Conservation (phyloP, 2,329 filamentous ascomycete genomes). For the Penicillium paneum region DNA sequence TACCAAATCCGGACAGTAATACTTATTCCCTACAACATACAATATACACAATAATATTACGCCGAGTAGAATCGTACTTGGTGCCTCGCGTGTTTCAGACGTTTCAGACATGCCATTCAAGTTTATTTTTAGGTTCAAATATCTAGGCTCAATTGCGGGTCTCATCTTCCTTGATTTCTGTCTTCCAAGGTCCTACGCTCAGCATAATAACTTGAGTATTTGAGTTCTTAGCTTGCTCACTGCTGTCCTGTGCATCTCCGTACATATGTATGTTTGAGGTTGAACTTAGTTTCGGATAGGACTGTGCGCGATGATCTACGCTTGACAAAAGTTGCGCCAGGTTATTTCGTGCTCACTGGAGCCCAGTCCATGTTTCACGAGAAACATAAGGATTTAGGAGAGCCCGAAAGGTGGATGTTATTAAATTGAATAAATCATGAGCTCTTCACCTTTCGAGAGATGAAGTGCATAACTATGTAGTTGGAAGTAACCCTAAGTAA, state of each 20-base stretch:
- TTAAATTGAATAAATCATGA: too few relatives aligned
- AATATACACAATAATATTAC: too few relatives aligned
- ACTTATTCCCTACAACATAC: not conserved
- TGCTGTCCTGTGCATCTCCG: not conserved
- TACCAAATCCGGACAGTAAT: not conserved
- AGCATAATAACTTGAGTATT: not conserved
- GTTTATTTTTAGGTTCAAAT: not conserved
- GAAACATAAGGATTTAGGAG: not conserved
- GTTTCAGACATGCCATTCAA: not conserved
- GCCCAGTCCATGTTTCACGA: not conserved
- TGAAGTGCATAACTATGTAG: not conserved
- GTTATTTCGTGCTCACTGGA: not conserved
- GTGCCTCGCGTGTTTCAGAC: not conserved
- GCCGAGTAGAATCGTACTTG: not conserved
- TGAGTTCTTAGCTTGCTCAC: not conserved
- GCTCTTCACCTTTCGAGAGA: not conserved
- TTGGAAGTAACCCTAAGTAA: not conserved
- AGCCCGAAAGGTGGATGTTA: not conserved
- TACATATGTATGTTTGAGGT: not conserved
- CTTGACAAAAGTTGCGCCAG: not conserved
- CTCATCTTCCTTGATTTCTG: not conserved
- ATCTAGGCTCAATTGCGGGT: not conserved
- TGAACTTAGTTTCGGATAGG: not conserved
- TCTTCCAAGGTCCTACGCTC: not conserved
- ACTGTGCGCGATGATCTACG: not conserved